phyloP scores from a whole-genome alignment of 1,139 yeast species.

The Geotrichum restrictum region DNA sequence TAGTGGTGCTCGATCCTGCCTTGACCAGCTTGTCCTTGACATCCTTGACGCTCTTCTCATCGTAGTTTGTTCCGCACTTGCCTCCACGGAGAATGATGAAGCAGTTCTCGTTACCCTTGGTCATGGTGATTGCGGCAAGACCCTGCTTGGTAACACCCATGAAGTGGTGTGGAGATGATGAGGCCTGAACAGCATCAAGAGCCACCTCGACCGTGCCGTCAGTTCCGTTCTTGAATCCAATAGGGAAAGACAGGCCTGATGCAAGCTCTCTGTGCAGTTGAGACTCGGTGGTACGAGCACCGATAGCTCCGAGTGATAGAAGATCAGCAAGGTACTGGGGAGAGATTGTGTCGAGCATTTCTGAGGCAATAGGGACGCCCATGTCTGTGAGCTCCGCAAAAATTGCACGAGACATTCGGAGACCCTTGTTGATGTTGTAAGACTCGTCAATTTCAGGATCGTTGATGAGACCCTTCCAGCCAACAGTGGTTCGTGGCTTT shows the following conservation, averaged over 20 bases:
- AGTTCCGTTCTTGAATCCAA: slow-evolving; percentile 97
- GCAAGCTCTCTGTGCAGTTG: slow-evolving; percentile 96
- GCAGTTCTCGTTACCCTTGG: slow-evolving; percentile 82
- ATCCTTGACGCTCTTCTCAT: slow-evolving; percentile 66
- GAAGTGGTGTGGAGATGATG: slow-evolving; percentile 89
- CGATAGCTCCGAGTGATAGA: slow-evolving; percentile 93
- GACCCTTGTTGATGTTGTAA: slow-evolving; percentile 92
- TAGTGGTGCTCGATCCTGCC: slow-evolving; percentile 41
- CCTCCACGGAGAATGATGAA: slow-evolving; percentile 90
- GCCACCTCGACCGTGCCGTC: slow-evolving; percentile 94
- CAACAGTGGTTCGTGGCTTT: slow-evolving; percentile 97
- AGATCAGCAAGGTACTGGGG: slow-evolving; percentile 93
- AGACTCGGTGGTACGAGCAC: slow-evolving; percentile 98
- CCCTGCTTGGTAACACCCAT: slow-evolving; percentile 97
- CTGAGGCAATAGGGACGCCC: slow-evolving; percentile 85
- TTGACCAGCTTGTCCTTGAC: slow-evolving; percentile 61
- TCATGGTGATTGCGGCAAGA: slow-evolving; percentile 90
- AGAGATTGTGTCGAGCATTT: slow-evolving; percentile 95
- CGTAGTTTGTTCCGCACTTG: slow-evolving; percentile 88
- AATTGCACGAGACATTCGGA: slow-evolving; percentile 78
- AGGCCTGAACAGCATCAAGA: slow-evolving; percentile 88
- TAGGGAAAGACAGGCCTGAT: slow-evolving; percentile 94
- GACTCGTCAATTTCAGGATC: slow-evolving; percentile 94
- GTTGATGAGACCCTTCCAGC: slow-evolving; percentile 97
- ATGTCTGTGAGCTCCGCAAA: slow-evolving; percentile 72